Evolutionary conservation across 306 rosid genomes (phyloP), one percentile per base, ranked within the genome.

Genomic region (Cicer chorassanicum): DNA sequence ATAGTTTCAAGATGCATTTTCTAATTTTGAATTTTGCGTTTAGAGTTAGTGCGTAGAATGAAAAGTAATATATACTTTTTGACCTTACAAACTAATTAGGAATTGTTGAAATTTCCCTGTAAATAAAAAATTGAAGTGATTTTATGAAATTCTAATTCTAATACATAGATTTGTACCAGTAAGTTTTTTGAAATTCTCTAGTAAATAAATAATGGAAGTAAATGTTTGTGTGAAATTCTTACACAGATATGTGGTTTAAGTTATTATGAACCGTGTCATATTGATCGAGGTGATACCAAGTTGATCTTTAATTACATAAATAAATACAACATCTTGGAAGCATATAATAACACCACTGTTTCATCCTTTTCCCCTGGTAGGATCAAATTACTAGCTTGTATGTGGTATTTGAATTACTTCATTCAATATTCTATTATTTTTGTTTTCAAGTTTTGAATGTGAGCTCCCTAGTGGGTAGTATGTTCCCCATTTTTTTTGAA

Each of bases 1-100:
- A 55, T 65, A 14, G 67, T 69, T 54, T 63, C 55, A 46, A 70
- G 61, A 64, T 73, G 46, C 40, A 48, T 75, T 78, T 68, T 48
- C 13, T 43, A 67, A 41, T 73, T 69, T 34, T 46, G 9, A 29
- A 60, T 74, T 42, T 46, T 9, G 71, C 38, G 6, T 65, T 34
- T n/a, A 40, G 34, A 57, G 51, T 42, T 45, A 36, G 36, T 59
- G 66, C 29, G 36, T 18, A 49, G 6, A 9, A 50, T 29, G 5
- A 29, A 29, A 29, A 29, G 9, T 9, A 66, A 18, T 65, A 34
- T 41, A 43, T 51, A 72, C 36, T 44, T 46, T 54, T 72, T 72
- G 42, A 14, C 19, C 29, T 14, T 42, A 50, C 39, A 6, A 60
- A 59, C 41, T 39, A 41, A 18, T 41, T 41, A 21, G 55, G 10